Percentiles rank a stretch among this genome's conserved stretches.
These are phyloP conservation scores for Rubia tinctorum DNA, from an alignment of 305 asterid genomes.

Conservation along the genomic window DNA sequence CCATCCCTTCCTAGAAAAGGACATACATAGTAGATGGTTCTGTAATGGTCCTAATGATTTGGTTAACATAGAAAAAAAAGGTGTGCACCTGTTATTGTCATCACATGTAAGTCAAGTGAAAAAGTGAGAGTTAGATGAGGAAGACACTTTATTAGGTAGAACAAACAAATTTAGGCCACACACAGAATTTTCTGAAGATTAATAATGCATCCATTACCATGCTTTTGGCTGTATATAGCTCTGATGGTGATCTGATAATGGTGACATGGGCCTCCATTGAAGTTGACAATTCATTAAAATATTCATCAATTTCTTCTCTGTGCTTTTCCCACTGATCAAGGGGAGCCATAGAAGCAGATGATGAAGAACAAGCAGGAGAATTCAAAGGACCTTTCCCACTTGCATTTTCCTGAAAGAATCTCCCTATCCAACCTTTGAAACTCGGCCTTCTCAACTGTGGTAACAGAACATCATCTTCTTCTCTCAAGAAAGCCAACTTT, in stretches of 20 bases:
- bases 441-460: conserved; percentile 42
- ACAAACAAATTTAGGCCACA: conserved; percentile 18
- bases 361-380: conserved; percentile 39
- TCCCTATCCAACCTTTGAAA: conserved; percentile 49
- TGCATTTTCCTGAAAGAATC: conserved; percentile 34
- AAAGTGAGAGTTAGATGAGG: conserved; percentile 10
- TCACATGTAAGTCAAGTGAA: conserved; percentile 11
- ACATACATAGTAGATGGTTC: not conserved
- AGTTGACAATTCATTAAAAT: conserved; percentile 36
- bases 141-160: conserved; percentile 7
- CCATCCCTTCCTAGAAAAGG: not conserved
- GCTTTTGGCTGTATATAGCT: conserved; percentile 28
- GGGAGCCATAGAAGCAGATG: conserved; percentile 26
- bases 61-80: not conserved
- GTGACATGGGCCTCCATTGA: conserved; percentile 24
- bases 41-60: not conserved
- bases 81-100: conserved; percentile 2
- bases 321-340: conserved; percentile 44
- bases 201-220: conserved; percentile 30
- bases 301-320: conserved; percentile 37
- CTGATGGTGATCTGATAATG: conserved; percentile 15
- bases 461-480: conserved; percentile 36
- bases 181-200: conserved; percentile 11
- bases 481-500: conserved; percentile 42
- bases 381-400: conserved; percentile 19